Evolutionary conservation across 2,329 filamentous ascomycete genomes (phyloP).

Genomic region (Xylaria sp.): DNA sequence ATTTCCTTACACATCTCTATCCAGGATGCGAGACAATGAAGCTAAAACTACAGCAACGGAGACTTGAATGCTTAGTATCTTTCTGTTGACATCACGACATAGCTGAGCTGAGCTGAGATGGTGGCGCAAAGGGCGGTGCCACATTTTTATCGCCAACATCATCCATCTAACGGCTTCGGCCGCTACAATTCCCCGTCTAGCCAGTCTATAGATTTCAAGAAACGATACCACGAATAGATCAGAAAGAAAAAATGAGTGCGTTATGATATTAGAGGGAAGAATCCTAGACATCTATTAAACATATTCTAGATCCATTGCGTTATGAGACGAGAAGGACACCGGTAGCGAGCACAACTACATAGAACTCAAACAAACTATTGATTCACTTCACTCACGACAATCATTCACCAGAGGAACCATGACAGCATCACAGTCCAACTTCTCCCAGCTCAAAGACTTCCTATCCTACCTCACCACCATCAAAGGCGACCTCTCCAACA

Average conservation of each 20-base stretch:
- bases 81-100: neutral
- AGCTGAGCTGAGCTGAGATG: neutral
- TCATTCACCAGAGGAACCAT: conserved; percentile 7
- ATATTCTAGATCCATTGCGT: neutral
- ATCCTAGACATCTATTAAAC: no score
- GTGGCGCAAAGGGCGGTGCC: neutral
- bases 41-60: no score
- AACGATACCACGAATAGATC: no score
- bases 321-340: neutral
- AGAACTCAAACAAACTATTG: no score
- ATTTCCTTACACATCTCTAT: no score
- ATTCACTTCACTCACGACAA: no score
- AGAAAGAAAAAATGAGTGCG: no score
- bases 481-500: conserved; percentile 61
- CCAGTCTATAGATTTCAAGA: neutral
- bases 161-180: neutral
- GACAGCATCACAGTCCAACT: conserved; percentile 34
- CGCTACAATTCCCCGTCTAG: neutral
- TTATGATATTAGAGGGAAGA: neutral
- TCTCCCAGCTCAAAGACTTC: conserved; percentile 42
- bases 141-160: neutral
- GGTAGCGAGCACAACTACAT: neutral
- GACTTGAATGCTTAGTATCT: no score
- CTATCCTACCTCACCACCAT: conserved; percentile 57
- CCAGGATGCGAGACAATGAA: no score